A percentile compares a stretch with the other conserved stretches of the same genome.
Evolutionary conservation across 495 filamentous ascomycete species (phyloP).

Genomic region (Daldinia childiae): DNA sequence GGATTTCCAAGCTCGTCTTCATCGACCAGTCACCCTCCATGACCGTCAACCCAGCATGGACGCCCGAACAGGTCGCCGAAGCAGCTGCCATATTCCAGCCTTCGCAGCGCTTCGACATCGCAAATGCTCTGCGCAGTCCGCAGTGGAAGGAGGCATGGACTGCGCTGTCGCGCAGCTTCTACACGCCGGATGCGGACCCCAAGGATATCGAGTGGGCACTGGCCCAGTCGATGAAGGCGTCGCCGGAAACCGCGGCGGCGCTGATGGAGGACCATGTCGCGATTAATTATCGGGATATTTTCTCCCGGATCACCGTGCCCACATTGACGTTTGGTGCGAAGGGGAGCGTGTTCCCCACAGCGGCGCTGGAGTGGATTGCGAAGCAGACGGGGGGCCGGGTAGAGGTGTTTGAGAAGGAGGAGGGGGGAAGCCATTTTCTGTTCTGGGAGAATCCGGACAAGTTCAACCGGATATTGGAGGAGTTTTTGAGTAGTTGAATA

Average conservation of each 20-base stretch:
- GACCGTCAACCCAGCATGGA: constrained; percentile 31
- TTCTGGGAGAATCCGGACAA: constrained; percentile 42
- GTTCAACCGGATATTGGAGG: constrained; percentile 40
- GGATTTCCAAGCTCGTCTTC: constrained; percentile 33
- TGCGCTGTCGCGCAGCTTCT: constrained; percentile 18
- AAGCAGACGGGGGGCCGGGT: constrained; percentile 20
- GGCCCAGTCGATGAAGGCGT: constrained; percentile 14
- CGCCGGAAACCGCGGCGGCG: constrained; percentile 16
- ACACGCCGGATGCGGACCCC: constrained; percentile 10
- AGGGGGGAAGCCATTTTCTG: constrained; percentile 35
- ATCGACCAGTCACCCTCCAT: constrained; percentile 30
- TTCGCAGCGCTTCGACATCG: constrained; percentile 8
- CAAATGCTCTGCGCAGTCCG: constrained; percentile 14
- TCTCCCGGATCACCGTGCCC: constrained; percentile 36
- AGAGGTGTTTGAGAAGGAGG: constrained; percentile 36
- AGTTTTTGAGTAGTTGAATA: constrained; percentile 24
- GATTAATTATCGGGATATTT: constrained; percentile 30
- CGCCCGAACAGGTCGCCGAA: constrained; percentile 10
- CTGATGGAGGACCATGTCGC: constrained; percentile 22
- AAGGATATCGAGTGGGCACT: constrained; percentile 30
- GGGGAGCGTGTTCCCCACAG: constrained; percentile 5
- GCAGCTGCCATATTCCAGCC: constrained; percentile 14
- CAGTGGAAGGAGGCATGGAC: constrained; percentile 4
- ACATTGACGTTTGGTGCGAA: constrained; percentile 21
- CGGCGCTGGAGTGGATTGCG: constrained; percentile 22